Conservation (phyloP, 2,329 filamentous ascomycete genomes). For the Pseudofabraea citricarpa region DNA sequence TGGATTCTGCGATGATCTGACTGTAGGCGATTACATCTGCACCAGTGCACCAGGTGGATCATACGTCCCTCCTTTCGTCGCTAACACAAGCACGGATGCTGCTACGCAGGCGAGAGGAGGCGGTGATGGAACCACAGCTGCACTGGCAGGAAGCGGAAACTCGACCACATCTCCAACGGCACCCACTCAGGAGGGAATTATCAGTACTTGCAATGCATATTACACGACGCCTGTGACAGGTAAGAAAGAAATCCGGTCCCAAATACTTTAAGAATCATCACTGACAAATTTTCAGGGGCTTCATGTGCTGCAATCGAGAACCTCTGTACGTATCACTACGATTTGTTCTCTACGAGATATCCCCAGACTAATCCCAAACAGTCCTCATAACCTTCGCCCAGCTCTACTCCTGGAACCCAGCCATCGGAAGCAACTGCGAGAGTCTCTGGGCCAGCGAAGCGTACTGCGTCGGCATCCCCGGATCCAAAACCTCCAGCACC, state of each 20-base stretch:
- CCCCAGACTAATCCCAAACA: conserved; percentile 17
- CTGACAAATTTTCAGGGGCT: too few species aligned
- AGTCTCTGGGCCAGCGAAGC: conserved; percentile 18
- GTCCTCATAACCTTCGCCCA: conserved; percentile 17
- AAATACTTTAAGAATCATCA: too few species aligned
- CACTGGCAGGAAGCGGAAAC: conserved; percentile 1
- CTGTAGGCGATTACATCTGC: conserved; percentile 3
- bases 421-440: conserved; percentile 18
- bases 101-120: neutral
- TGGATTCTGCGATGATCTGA: neutral
- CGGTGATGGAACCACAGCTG: neutral
- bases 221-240: conserved; percentile 21
- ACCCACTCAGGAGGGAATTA: conserved; percentile 24
- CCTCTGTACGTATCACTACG: too few species aligned
- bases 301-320: too few species aligned
- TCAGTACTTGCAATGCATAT: conserved; percentile 21
- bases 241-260: too few species aligned
- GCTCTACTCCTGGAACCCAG: conserved; percentile 24
- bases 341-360: too few species aligned
- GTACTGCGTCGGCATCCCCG: conserved; percentile 21
- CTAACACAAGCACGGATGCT: neutral
- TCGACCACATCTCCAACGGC: conserved; percentile 10
- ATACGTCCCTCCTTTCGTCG: neutral
- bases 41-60: conserved; percentile 1
- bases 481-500: too few species aligned